Base-by-base conservation (phyloP, 2,329 filamentous ascomycete species). In the Microsporum ferrugineum region DNA sequence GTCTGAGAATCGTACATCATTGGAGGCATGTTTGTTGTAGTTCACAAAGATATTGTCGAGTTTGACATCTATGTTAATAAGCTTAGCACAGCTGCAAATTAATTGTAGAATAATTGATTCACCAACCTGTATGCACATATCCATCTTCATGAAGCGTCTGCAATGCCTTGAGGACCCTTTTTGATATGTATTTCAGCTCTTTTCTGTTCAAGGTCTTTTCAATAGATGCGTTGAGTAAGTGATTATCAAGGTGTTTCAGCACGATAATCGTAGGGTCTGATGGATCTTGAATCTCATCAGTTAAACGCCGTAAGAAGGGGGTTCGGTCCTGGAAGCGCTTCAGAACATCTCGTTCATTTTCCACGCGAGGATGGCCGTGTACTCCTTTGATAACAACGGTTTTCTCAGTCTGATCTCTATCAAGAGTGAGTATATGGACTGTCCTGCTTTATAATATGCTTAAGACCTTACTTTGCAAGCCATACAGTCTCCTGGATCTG, bases 321-420 rank as follows among this genome's bases (percentile, higher is more conserved):
- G 65, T 66, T 47, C 64, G 23, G 10, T 64, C 60, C 58, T 71
- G 67, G 33, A 70, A 68, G 61, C 65, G 59, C 59, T 61, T 64
- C 23, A 71, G 67, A 8, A 70, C 58, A 57, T 69, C 49, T 63
- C 66, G 55, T 66, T 71, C 68, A 61, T 69, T 68, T 45, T 68
- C 63, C 47, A 71, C 60, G 14, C 65, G 51, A 23, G 63, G 65
- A 58, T 70, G 63, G 45, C 45, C 43, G 12, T 51, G 34, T 23
- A 68, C 66, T 14, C 66, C 66, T 56, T 69, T 71, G 45, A 71
- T 67, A 27, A 69, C 65, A 12, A 69, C 65, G 34, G 43, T 55
- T 45, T 66, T 60, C 49, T 66, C 33, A 31, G 33, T 41, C 31
- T 57, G 59, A 39, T 49, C 59, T 58, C 47, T 60, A 58, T 34